Evolutionary conservation across 129 eudicot genomes (phyloP).

Genomic region (Rutidosis leptorrhynchoides): DNA sequence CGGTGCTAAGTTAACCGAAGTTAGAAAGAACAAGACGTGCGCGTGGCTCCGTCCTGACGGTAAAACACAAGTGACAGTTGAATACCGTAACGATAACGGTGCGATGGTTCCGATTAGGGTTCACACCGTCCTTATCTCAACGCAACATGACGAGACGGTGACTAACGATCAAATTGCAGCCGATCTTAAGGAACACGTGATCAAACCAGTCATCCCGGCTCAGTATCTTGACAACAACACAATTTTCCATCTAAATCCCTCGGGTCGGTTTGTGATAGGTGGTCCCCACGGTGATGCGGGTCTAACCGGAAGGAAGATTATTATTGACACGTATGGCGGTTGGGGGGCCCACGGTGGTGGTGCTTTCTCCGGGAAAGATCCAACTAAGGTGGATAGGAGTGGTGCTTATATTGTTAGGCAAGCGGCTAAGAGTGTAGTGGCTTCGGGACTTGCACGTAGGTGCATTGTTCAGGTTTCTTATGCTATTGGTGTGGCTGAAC

Average conservation of each 20-base stretch:
- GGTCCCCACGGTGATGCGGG: conserved; percentile 79
- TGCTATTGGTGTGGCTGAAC: conserved; percentile 77
- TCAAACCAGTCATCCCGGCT: conserved; percentile 63
- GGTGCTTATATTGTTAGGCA: conserved; percentile 78
- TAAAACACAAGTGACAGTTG: conserved; percentile 71
- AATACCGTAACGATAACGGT: conserved; percentile 59
- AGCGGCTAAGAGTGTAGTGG: conserved; percentile 72
- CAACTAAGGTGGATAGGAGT: conserved; percentile 70
- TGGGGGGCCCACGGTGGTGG: conserved; percentile 83
- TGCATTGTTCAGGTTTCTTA: conserved; percentile 78
- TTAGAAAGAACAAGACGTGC: conserved; percentile 69
- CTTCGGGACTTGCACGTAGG: conserved; percentile 71
- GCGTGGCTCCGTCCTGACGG: conserved; percentile 77
- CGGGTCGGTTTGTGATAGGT: conserved; percentile 73
- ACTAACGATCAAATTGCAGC: conserved; percentile 58
- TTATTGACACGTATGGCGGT: conserved; percentile 71
- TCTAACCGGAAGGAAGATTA: conserved; percentile 64
- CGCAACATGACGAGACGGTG: conserved; percentile 72
- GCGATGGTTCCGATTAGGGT: conserved; percentile 76
- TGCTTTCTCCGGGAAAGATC: conserved; percentile 75
- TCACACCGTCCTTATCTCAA: conserved; percentile 71
- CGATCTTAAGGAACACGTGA: conserved; percentile 63
- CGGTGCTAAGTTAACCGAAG: conserved; percentile 75
- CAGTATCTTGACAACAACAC: conserved; percentile 61
- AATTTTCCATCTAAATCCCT: conserved; percentile 66